These are phyloP conservation scores for Solanum infundibuliforme DNA, from an alignment of 257 asterid species.

Conservation along the genomic window DNA sequence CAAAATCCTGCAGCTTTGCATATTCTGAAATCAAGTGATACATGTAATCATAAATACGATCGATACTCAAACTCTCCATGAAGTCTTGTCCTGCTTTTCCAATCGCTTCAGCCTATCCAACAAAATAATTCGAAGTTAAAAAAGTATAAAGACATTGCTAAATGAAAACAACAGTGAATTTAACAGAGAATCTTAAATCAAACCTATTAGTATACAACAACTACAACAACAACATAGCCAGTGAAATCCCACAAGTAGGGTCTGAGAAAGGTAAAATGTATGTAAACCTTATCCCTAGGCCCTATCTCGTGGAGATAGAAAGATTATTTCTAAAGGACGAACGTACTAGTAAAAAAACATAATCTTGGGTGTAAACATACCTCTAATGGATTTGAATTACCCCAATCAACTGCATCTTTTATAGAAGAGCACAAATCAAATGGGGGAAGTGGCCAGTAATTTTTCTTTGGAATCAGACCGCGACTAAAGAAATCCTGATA, in stretches of 20 bases:
- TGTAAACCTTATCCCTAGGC: not conserved
- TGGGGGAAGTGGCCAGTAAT: slow-evolving; percentile 31
- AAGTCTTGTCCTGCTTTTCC: slow-evolving; percentile 55
- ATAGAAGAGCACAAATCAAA: slow-evolving; percentile 34
- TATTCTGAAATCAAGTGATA: slow-evolving; percentile 44
- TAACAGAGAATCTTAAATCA: not conserved
- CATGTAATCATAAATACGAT: slow-evolving; percentile 61
- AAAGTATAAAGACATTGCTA: not conserved
- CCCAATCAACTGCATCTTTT: slow-evolving; percentile 59
- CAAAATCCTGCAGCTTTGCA: slow-evolving; percentile 43
- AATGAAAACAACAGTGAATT: not conserved
- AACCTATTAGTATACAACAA: not conserved
- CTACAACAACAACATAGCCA: not conserved
- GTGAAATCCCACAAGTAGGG: not conserved
- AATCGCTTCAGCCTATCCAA: slow-evolving; percentile 41
- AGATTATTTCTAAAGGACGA: too few species aligned
- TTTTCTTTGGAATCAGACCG: slow-evolving; percentile 36
- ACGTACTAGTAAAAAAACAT: not conserved
- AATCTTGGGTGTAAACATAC: too few species aligned
- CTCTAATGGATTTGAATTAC: slow-evolving; percentile 28
- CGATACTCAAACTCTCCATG: slow-evolving; percentile 50
- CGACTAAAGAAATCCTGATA: slow-evolving; percentile 60
- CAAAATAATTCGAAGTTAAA: not conserved
- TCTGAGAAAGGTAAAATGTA: not conserved
- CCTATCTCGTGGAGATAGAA: not conserved